A percentile compares a stretch with the other conserved stretches of the same genome.
phyloP scores from a whole-genome alignment of 1,284 basidiomycete genomes.

The Microbotryum saponariae region DNA sequence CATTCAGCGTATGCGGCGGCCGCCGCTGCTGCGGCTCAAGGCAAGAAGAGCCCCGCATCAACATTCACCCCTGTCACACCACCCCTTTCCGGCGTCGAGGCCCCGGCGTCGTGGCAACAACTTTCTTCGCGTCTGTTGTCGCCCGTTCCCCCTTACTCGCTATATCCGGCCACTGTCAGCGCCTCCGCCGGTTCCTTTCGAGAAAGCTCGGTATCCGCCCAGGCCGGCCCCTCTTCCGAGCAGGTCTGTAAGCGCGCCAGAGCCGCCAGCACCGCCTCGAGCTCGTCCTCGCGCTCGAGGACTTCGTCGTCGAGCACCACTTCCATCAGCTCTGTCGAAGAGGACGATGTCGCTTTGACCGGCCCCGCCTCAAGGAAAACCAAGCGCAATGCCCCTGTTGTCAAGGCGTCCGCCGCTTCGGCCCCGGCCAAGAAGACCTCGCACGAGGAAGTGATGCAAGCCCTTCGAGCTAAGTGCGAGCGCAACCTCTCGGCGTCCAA shows the following conservation, averaged over 20 bases:
- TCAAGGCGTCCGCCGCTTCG: not conserved
- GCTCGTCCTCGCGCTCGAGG: not conserved
- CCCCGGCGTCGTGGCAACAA: not conserved
- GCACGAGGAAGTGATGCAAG: constrained; percentile 26
- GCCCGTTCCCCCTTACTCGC: not conserved
- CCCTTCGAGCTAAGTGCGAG: constrained; percentile 23
- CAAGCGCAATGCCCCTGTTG: constrained; percentile 1
- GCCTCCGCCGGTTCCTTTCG: not conserved
- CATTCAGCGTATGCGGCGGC: not conserved
- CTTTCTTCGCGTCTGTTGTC: not conserved
- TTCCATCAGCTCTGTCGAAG: not conserved
- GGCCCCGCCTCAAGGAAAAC: constrained; percentile 8
- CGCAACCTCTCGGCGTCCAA: constrained; percentile 8
- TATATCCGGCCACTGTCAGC: not conserved
- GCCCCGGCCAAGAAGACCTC: not conserved
- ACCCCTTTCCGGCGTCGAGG: constrained; percentile 1
- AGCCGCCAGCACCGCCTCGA: constrained; percentile 10
- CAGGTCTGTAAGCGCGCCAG: constrained; percentile 4
- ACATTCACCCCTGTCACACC: constrained; percentile 2
- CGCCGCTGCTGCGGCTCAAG: not conserved
- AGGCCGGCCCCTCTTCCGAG: not conserved
- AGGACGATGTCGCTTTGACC: not conserved
- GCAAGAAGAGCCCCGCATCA: constrained; percentile 2
- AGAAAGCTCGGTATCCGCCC: too few relatives aligned
- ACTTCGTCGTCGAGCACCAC: not conserved